Percentiles rank a stretch among this genome's conserved stretches.
phyloP scores from a whole-genome alignment of 345 rosid species.

The Eucalyptus grandis region DNA sequence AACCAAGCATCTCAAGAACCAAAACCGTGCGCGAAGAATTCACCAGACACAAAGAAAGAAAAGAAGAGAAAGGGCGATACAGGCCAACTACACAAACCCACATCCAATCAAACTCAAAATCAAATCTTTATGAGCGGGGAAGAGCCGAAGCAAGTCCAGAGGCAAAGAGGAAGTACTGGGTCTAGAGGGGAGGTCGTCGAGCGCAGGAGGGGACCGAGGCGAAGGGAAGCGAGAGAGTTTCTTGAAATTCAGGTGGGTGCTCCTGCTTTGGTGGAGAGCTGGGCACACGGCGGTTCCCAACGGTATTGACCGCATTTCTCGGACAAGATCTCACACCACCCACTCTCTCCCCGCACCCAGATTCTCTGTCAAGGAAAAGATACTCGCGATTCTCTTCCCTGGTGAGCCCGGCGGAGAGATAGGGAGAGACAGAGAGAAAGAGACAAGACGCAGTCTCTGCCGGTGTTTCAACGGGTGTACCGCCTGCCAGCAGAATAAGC shows the following conservation, averaged over 20 bases:
- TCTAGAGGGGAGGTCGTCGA: slow-evolving; percentile 6
- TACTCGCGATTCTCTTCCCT: not conserved
- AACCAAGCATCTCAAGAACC: not conserved
- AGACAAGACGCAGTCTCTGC: not conserved
- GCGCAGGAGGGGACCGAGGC: not conserved
- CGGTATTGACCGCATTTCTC: slow-evolving; percentile 60
- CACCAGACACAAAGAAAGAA: not conserved
- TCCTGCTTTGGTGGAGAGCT: not conserved
- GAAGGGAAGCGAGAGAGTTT: slow-evolving; percentile 12
- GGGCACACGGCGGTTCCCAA: slow-evolving; percentile 48
- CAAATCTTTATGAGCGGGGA: not conserved
- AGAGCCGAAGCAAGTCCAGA: not conserved
- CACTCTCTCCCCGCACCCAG: not conserved
- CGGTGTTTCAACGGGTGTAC: not conserved
- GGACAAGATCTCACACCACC: not conserved
- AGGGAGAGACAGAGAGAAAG: not conserved
- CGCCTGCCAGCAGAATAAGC: not conserved
- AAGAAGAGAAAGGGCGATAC: not conserved
- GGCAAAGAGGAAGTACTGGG: slow-evolving; percentile 17
- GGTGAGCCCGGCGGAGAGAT: not conserved
- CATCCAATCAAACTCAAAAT: not conserved
- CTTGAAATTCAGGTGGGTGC: slow-evolving; percentile 13
- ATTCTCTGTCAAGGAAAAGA: not conserved
- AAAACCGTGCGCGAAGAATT: not conserved
- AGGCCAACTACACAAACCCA: not conserved